phyloP scores from a whole-genome alignment of 139 green algal species.

The Coelastrella sp. region DNA sequence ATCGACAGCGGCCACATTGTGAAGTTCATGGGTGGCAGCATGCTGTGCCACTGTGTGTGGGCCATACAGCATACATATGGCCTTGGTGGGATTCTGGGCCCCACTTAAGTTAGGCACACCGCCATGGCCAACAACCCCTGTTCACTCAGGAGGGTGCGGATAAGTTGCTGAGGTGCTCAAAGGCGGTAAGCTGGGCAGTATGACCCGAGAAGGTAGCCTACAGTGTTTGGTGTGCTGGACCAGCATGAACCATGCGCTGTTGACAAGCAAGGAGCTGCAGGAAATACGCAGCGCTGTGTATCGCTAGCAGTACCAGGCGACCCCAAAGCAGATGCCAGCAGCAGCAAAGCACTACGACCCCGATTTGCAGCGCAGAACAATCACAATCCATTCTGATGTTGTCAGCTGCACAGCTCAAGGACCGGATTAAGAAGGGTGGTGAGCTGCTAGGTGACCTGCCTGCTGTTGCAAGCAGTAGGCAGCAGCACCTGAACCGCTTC shows the following conservation, averaged over 20 bases:
- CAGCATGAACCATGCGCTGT: neutral
- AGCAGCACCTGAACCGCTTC: no score
- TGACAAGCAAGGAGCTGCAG: neutral
- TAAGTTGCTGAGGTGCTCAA: neutral
- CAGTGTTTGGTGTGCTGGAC: neutral
- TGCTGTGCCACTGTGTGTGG: no score
- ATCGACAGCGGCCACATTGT: no score
- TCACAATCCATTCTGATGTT: neutral
- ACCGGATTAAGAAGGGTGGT: no score
- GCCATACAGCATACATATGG: neutral
- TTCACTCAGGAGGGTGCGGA: neutral
- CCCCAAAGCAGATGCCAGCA: neutral
- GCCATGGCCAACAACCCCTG: neutral
- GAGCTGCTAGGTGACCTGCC: no score
- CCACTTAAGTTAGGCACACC: neutral
- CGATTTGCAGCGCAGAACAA: neutral
- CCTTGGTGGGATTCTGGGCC: neutral
- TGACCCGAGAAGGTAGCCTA: neutral
- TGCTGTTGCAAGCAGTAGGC: no score
- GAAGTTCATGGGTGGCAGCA: neutral
- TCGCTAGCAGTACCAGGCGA: neutral
- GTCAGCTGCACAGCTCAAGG: neutral
- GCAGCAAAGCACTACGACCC: neutral
- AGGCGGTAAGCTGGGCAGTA: neutral
- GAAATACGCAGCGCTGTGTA: neutral